Percentiles rank a stretch among this genome's conserved stretches.
Conservation (phyloP, 75 land plant species). For the Adiantum capillusveneris region DNA sequence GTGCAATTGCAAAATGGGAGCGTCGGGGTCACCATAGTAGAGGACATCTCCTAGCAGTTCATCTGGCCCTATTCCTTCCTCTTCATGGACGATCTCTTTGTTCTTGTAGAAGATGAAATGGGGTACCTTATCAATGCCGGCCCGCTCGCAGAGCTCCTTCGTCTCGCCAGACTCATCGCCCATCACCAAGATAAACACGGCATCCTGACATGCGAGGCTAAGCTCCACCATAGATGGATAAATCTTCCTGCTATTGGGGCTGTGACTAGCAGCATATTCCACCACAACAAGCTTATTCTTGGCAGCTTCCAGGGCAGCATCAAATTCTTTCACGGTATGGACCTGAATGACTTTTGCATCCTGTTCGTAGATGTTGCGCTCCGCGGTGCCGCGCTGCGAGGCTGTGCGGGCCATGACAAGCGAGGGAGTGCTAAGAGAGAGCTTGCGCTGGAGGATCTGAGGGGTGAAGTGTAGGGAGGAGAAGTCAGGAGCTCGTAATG, state of each 20-base stretch:
- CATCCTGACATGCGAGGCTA: conserved; percentile 73
- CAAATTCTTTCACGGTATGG: conserved; percentile 61
- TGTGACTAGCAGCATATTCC: conserved; percentile 70
- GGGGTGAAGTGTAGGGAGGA: too few relatives aligned
- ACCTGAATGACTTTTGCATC: conserved; percentile 66
- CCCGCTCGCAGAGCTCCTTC: conserved; percentile 59
- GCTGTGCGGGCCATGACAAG: too few relatives aligned
- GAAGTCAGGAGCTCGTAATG: too few relatives aligned
- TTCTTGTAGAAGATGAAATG: conserved; percentile 91
- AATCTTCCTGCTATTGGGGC: conserved; percentile 44
- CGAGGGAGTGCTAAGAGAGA: too few relatives aligned
- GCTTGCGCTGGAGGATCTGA: too few relatives aligned
- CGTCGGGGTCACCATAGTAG: conserved; percentile 67
- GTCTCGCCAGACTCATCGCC: conserved; percentile 84
- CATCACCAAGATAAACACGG: conserved; percentile 76
- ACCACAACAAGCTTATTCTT: conserved; percentile 77
- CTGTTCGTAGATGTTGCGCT: too few relatives aligned
- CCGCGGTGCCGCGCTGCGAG: too few relatives aligned
- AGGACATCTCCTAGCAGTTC: conserved; percentile 73
- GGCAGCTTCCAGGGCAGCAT: conserved; percentile 53
- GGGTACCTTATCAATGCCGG: conserved; percentile 59
- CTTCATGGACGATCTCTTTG: conserved; percentile 74
- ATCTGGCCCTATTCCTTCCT: conserved; percentile 81
- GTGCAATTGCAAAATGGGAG: conserved; percentile 73
- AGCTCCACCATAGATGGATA: conserved; percentile 92